Base-by-base conservation (phyloP, 306 rosid genomes). In the Quercus variabilis region DNA sequence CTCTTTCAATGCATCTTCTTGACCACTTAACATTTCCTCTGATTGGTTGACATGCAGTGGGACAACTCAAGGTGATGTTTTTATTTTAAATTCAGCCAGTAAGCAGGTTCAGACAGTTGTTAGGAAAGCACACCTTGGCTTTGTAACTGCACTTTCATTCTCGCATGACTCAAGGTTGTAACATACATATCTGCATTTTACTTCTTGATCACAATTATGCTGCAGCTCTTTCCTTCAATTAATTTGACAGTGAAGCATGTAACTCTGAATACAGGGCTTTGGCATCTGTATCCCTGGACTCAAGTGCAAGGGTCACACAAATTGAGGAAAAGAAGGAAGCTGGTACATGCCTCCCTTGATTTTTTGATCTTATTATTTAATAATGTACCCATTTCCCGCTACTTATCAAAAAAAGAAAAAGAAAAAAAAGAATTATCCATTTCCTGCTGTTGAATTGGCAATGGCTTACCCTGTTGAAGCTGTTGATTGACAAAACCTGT, bases 251-350 rank as follows among this genome's bases (percentile, higher is more conserved):
- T 80, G 56, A 87, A 62, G 21, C 52, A 62, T 82, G 17, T 59
- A 28, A 55, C 74, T 74, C 49, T 79, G 52, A 84, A 54, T 84
- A 1, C 84, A 95, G 98, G 89, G 87, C 85, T 68, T 79, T 95
- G 89, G 97, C 94, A 77, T 93, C 99, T 60, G 91, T 89, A 67
- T 95, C 99, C 52, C 57, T 90, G 91, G 99, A 93, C 80, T 90
- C 98, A 60, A 90, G 96, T 87, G 96, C 87, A 12, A 89, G 94
- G 87, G 94, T 93, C 68, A 88, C 96, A 41, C 33, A 79, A 67
- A 83, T 91, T 60, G 87, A 88, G 82, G 93, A 89, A 64, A 88
- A 78, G 78, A 74, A 80, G 85, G 79, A 83, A 76, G 83, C 76
- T 7, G 95, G 99, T 95, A 89, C 35, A 80, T 59, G n/a, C 70